Evolutionary conservation across 176 grass and related monocot species (phyloP).

Genomic region (Chloris gayana): DNA sequence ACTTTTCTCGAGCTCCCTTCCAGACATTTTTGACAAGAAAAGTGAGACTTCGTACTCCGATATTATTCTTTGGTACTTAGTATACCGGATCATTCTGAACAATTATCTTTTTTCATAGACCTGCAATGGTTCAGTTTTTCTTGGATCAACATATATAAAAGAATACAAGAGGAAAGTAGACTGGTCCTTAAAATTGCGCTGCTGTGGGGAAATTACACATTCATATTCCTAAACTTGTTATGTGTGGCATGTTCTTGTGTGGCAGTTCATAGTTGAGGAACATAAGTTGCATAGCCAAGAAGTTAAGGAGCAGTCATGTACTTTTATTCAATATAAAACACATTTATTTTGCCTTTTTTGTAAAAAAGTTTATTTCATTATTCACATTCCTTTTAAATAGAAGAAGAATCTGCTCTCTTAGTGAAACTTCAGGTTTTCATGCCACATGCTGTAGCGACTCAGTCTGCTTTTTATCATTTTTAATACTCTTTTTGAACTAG

Average conservation of each 20-base stretch:
- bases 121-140: neutral
- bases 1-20: constrained; percentile 79
- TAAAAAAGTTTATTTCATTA: constrained; percentile 33
- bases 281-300: neutral
- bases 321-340: too few species aligned
- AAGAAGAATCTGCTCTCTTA: constrained; percentile 1
- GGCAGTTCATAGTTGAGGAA: neutral
- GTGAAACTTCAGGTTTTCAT: constrained; percentile 15
- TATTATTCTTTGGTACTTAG: neutral
- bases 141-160: neutral
- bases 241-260: neutral
- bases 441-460: neutral
- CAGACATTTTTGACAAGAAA: constrained; percentile 83
- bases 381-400: neutral
- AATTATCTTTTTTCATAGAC: constrained; percentile 8
- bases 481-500: constrained; percentile 18
- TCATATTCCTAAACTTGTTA: neutral
- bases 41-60: constrained; percentile 48
- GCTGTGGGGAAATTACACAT: neutral
- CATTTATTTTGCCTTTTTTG: too few species aligned
- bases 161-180: neutral
- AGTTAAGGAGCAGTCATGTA: neutral
- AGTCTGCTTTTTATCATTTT: constrained; percentile 6
- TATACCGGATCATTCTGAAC: constrained; percentile 13
- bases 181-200: neutral